phyloP scores from a whole-genome alignment of 1,284 basidiomycete species.

The Thecaphora frezii region DNA sequence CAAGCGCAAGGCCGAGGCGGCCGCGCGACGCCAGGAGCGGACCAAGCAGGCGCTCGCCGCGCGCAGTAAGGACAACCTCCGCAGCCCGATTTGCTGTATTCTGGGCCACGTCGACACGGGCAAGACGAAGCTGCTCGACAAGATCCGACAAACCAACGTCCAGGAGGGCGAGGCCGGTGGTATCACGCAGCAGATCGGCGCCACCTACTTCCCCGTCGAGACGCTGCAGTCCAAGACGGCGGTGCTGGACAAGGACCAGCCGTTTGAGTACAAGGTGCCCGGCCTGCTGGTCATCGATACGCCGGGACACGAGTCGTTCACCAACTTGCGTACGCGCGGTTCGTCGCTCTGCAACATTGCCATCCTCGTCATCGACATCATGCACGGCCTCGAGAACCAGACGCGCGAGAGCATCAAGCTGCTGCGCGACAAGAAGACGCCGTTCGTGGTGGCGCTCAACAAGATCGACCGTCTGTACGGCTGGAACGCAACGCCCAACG shows the following conservation, averaged over 20 bases:
- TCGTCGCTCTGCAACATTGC: conserved; percentile 99
- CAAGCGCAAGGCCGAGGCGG: conserved; percentile 80
- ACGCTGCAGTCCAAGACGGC: conserved; percentile 90
- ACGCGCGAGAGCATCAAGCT: conserved; percentile 94
- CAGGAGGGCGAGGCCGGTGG: conserved; percentile 99
- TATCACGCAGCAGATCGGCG: conserved; percentile 99
- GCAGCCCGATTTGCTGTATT: conserved; percentile 98
- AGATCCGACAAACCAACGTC: conserved; percentile 99
- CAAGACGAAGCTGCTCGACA: conserved; percentile 97
- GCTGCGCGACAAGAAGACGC: conserved; percentile 90
- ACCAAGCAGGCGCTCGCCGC: conserved; percentile 85
- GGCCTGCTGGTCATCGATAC: conserved; percentile 97
- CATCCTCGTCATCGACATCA: conserved; percentile 97
- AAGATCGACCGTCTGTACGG: conserved; percentile 99
- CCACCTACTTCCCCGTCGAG: conserved; percentile 99
- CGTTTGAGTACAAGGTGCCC: conserved; percentile 92
- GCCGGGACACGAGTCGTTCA: conserved; percentile 99
- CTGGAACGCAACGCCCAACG: conserved; percentile 88
- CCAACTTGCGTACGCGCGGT: conserved; percentile 92
- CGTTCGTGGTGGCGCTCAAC: conserved; percentile 98
- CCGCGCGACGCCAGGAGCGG: conserved; percentile 76
- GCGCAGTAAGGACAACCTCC: conserved; percentile 83
- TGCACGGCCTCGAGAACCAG: conserved; percentile 97
- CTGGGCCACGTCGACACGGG: conserved; percentile 99
- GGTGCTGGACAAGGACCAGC: conserved; percentile 82